Conservation (phyloP, 2,329 filamentous ascomycete genomes). For the Apiospora rasikravindrae region DNA sequence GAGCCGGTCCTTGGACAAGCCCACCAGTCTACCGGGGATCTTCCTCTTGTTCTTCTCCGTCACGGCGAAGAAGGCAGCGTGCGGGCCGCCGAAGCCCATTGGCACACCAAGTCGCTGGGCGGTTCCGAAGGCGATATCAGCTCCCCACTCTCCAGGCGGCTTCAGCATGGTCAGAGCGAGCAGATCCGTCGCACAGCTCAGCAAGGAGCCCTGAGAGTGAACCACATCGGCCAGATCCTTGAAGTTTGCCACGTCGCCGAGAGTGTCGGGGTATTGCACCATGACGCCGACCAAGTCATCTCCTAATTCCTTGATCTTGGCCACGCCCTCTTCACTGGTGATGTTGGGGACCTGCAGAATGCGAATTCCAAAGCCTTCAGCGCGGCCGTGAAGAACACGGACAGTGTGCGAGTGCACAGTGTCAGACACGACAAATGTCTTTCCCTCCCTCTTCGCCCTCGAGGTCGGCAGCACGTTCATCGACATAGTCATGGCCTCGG, state of each 20-base stretch:
- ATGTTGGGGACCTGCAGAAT: constrained; percentile 73
- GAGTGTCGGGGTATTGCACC: constrained; percentile 93
- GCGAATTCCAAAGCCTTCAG: constrained; percentile 88
- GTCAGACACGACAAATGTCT: constrained; percentile 84
- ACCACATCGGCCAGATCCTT: constrained; percentile 74
- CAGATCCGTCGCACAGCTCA: constrained; percentile 89
- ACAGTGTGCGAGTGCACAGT: constrained; percentile 86
- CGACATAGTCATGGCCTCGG: constrained; percentile 95
- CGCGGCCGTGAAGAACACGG: constrained; percentile 81
- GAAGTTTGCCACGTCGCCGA: constrained; percentile 80
- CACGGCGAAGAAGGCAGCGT: constrained; percentile 94
- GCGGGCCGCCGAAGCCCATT: constrained; percentile 91
- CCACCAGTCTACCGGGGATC: constrained; percentile 88
- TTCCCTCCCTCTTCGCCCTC: constrained; percentile 75
- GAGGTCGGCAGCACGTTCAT: constrained; percentile 74
- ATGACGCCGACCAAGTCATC: constrained; percentile 87
- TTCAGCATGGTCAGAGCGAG: constrained; percentile 86
- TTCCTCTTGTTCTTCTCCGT: constrained; percentile 92
- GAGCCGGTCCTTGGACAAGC: constrained; percentile 87
- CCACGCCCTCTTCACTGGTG: constrained; percentile 62
- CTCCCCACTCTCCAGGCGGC: constrained; percentile 91
- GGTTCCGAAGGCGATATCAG: constrained; percentile 93
- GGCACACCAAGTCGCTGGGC: constrained; percentile 92
- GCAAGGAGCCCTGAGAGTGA: constrained; percentile 77
- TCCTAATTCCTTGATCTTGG: constrained; percentile 74